Conservation (phyloP, 352 stramenopile genomes). For the Phytophthora citricola region DNA sequence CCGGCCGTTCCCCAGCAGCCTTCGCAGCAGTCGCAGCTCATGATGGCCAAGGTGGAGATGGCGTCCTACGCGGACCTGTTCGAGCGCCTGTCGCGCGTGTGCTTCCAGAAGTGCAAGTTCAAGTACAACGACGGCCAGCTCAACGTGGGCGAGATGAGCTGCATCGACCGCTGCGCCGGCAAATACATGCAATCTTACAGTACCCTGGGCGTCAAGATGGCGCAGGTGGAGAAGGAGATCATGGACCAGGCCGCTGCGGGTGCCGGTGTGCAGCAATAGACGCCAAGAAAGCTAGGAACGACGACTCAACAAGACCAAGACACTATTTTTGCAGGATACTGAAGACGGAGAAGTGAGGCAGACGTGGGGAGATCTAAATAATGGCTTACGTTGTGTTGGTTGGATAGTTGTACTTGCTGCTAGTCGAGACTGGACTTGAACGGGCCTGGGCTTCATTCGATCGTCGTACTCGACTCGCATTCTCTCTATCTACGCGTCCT, state of each 20-base stretch:
- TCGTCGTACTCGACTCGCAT: slow-evolving; percentile 1
- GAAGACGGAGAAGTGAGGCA: slow-evolving; percentile 1
- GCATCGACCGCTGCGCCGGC: slow-evolving; percentile 96
- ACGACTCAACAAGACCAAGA: slow-evolving; percentile 3
- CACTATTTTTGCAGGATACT: slow-evolving; percentile 1
- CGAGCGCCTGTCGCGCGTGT: slow-evolving; percentile 91
- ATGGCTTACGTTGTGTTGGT: slow-evolving; percentile 42
- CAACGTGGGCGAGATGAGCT: slow-evolving; percentile 98
- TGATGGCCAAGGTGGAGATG: slow-evolving; percentile 93
- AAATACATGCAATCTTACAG: slow-evolving; percentile 99
- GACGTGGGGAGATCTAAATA: slow-evolving; percentile 57
- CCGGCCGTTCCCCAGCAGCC: slow-evolving; percentile 53
- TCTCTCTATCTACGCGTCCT: slow-evolving; percentile 33
- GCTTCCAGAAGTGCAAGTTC: slow-evolving; percentile 95
- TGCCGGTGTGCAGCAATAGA: slow-evolving; percentile 53
- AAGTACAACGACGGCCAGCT: slow-evolving; percentile 97
- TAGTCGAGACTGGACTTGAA: slow-evolving; percentile 7
- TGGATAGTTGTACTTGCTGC: slow-evolving; percentile 7
- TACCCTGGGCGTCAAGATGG: slow-evolving; percentile 94
- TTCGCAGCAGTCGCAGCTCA: slow-evolving; percentile 80
- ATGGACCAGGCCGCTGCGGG: slow-evolving; percentile 72
- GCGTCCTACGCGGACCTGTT: slow-evolving; percentile 92
- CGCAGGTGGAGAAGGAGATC: slow-evolving; percentile 95
- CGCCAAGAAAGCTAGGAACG: background rate
- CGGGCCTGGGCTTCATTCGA: slow-evolving; percentile 15